phyloP scores from a whole-genome alignment of 2,329 filamentous ascomycete species.

The Trichoderma sp. region DNA sequence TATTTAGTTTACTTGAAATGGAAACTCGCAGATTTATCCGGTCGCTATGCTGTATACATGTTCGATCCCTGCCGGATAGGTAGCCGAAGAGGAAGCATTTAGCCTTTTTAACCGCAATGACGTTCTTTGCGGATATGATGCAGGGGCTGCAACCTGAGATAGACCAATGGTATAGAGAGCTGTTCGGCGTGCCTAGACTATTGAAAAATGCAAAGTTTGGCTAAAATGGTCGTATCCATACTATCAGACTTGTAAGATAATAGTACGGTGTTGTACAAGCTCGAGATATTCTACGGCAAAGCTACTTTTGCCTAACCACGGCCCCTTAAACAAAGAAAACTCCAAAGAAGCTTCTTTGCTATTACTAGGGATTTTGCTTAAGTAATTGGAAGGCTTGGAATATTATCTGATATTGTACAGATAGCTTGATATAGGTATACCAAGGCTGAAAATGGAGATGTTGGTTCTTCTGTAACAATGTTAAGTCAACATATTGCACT shows the following conservation, averaged over 20 bases:
- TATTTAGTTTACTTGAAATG: background rate
- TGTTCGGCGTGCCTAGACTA: background rate
- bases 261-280: background rate
- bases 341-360: background rate
- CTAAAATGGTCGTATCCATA: background rate
- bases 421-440: background rate
- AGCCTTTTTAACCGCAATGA: constrained; percentile 19
- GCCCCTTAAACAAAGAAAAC: background rate
- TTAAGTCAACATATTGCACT: background rate
- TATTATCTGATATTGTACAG: background rate
- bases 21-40: constrained; percentile 10
- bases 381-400: background rate
- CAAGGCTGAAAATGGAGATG: background rate
- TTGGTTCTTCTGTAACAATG: too few species aligned
- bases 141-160: background rate
- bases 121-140: constrained; percentile 4
- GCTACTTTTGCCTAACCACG: background rate
- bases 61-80: background rate
- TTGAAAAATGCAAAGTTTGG: background rate
- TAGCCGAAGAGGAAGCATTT: background rate
- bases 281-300: background rate
- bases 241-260: background rate
- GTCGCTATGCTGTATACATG: background rate
- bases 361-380: background rate
- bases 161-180: background rate